Percentiles rank a stretch among this genome's conserved stretches.
Evolutionary conservation across 495 filamentous ascomycete genomes (phyloP).

Genomic region (Penicillium salamii): DNA sequence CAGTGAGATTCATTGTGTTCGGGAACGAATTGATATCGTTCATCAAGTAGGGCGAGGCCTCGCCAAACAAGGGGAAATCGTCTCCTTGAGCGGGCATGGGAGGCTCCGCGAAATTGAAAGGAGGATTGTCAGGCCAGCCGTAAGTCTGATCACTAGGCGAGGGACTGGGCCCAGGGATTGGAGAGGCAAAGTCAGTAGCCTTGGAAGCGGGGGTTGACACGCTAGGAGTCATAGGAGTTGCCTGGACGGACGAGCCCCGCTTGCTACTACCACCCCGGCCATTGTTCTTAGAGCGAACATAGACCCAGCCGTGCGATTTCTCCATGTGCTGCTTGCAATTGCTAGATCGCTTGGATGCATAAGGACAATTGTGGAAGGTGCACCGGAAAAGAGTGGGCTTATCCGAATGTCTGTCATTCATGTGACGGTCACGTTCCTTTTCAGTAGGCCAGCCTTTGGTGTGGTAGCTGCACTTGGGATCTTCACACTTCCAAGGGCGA

Average conservation of each 20-base stretch:
- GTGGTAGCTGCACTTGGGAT: conserved; percentile 78
- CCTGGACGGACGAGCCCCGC: conserved; percentile 26
- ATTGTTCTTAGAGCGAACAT: conserved; percentile 89
- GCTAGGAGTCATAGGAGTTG: conserved; percentile 52
- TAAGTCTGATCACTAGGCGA: conserved; percentile 20
- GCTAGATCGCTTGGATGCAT: conserved; percentile 91
- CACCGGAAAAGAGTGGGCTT: conserved; percentile 76
- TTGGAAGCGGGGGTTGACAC: conserved; percentile 52
- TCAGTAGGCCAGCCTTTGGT: conserved; percentile 91
- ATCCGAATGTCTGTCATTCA: conserved; percentile 91
- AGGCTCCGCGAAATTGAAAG: conserved; percentile 34
- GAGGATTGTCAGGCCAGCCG: conserved; percentile 16
- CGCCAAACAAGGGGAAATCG: conserved; percentile 28
- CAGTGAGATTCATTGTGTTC: conserved; percentile 45
- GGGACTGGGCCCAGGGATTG: conserved; percentile 23
- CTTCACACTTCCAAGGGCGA: conserved; percentile 88
- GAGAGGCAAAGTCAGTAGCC: conserved; percentile 35
- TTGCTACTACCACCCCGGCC: conserved; percentile 56
- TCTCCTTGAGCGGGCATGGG: conserved; percentile 16
- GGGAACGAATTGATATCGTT: conserved; percentile 18
- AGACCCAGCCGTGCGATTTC: conserved; percentile 88
- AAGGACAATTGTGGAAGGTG: conserved; percentile 79
- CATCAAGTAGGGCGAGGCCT: conserved; percentile 16
- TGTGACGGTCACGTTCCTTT: conserved; percentile 92
- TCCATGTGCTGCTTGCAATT: conserved; percentile 99